Conservation (phyloP, 768 basidiomycete genomes). For the Mycena sanguinolenta region DNA sequence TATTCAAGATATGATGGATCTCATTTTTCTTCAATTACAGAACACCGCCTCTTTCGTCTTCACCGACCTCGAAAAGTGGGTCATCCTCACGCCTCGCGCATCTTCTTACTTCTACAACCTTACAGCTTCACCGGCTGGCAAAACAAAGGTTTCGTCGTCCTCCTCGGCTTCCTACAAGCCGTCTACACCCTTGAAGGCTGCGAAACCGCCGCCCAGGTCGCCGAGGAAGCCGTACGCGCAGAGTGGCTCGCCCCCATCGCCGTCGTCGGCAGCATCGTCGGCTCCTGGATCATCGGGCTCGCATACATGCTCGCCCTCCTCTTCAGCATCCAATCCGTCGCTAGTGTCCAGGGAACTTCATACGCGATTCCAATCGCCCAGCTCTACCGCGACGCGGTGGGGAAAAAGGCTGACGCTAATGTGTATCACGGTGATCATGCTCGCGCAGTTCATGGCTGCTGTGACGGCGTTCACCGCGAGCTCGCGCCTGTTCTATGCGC, state of each 20-base stretch:
- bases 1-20: not conserved
- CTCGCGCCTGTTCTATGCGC: conserved; percentile 68
- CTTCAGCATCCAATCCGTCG: conserved; percentile 68
- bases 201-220: conserved; percentile 74
- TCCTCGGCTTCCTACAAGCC: conserved; percentile 70
- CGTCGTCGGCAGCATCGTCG: conserved; percentile 67
- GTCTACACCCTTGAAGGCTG: conserved; percentile 74
- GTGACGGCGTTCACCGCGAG: conserved; percentile 72
- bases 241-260: conserved; percentile 70
- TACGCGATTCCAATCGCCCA: conserved; percentile 74
- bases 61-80: conserved; percentile 68
- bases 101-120: not conserved
- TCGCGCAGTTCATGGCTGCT: conserved; percentile 68
- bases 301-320: conserved; percentile 71
- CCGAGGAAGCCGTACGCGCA: conserved; percentile 69
- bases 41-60: conserved; percentile 68
- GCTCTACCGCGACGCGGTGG: conserved; percentile 68
- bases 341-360: conserved; percentile 60
- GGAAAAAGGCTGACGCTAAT: conserved; percentile 58
- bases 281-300: conserved; percentile 70
- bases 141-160: conserved; percentile 67
- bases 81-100: not conserved
- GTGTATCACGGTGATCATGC: conserved; percentile 62
- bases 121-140: conserved; percentile 68
- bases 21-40: conserved; percentile 41